Evolutionary conservation across 768 basidiomycete genomes (phyloP), one percentile per base, ranked within the genome.

Genomic region (Tylopilus vinaceipallidus): DNA sequence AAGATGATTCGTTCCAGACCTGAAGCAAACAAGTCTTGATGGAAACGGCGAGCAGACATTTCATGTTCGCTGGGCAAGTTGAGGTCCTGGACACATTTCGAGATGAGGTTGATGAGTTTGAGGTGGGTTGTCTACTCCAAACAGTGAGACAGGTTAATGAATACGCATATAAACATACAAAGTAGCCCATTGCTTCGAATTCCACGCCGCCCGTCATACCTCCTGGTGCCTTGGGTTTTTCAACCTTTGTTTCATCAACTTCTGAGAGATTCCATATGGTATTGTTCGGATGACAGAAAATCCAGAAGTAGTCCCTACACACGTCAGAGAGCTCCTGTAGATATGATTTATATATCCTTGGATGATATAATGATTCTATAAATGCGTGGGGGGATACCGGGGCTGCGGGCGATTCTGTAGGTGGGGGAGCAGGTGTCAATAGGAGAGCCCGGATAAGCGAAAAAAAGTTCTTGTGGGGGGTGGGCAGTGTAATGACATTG

Each of bases 121-220:
- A 99, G 75, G 68, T 98, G 95, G 3, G 78, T 84, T 2, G 92
- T 93, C 95, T 98, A 55, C 6, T 29, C 23, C 19, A 23, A 32
- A 20, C 2, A 7, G 38, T 58, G 60, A 63, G 57, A 8, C 36
- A 23, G 44, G 17, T 37, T 33, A 32, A 35, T 32, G 35, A 27
- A 35, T 24, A 49, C 17, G 24, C 14, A 29, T 20, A 4, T 45
- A n/a, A 36, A 73, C 90, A 56, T 60, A 98, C 95, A 61, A 95
- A 83, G 68, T 98, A 98, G 14, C 80, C 79, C 84, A 98, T 95
- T 4, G 95, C 95, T 71, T 99, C 97, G 63, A 86, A 95, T 63
- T 99, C 97, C 12, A 99, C 97, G 6, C 97, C 97, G 6, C 95
- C 97, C 0, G 97, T 98, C 85, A 98, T 98, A 14, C 97, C 95